Evolutionary conservation across 768 basidiomycete genomes (phyloP).

Genomic region (Pleurotus djamor): DNA sequence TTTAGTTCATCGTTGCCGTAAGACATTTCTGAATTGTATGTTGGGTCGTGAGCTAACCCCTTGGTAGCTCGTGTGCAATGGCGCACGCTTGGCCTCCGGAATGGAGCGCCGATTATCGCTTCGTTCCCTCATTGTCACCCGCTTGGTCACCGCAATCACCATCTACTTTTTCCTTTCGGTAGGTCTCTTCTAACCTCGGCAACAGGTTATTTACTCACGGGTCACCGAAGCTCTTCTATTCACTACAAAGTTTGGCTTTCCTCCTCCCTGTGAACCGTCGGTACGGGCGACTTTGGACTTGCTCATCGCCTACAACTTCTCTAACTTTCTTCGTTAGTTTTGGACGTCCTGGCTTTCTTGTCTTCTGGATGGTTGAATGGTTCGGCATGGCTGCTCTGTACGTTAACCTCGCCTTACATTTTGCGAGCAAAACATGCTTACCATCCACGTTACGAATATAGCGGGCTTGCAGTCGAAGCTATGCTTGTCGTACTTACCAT

Average conservation of each 20-base stretch:
- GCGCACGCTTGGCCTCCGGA: constrained; percentile 35
- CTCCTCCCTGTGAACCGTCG: constrained; percentile 50
- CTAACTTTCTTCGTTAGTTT: constrained; percentile 26
- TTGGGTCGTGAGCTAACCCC: neutral
- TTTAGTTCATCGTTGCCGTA: constrained; percentile 5
- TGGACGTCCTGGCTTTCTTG: constrained; percentile 49
- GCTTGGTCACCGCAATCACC: constrained; percentile 24
- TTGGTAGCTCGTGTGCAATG: neutral
- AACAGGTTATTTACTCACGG: neutral
- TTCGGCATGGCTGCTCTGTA: constrained; percentile 54
- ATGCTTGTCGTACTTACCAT: constrained; percentile 53
- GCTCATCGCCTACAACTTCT: too few relatives aligned
- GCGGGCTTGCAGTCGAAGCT: constrained; percentile 62
- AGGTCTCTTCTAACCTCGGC: neutral
- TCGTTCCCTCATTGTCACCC: constrained; percentile 24
- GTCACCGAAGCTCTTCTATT: constrained; percentile 44
- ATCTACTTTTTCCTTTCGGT: constrained; percentile 39
- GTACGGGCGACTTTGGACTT: constrained; percentile 20
- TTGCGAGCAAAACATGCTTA: too few relatives aligned
- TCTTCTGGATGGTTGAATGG: constrained; percentile 71
- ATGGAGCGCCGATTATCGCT: constrained; percentile 26
- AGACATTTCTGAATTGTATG: neutral
- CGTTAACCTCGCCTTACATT: constrained; percentile 14
- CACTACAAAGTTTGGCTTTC: constrained; percentile 60
- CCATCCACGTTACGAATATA: constrained; percentile 14